Evolutionary conservation across 305 asterid species (phyloP), one percentile per base, ranked within the genome.

Genomic region (Salvia sclarea): DNA sequence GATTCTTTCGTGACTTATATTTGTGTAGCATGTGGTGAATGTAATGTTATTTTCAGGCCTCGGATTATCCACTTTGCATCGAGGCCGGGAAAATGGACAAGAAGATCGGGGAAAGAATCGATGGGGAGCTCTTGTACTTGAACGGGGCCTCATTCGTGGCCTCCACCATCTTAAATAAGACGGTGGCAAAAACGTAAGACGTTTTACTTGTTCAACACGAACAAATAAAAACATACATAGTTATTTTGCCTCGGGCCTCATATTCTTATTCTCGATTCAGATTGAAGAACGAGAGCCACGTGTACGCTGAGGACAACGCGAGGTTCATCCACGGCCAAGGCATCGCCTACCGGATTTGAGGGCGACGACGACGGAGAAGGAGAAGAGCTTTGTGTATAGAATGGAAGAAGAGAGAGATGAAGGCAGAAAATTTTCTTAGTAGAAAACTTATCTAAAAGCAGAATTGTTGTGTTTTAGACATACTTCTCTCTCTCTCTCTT

Each of bases 261-360:
- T 28, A 12, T 52, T 25, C 4, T 25, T 47, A 37, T 37, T 55
- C 0, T 10, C 30, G 25, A 18, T 56, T 47, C 74, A 93, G 98
- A 76, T 71, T 94, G 87, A 87, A 86, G 84, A 87, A 85, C 69
- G 99, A 94, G 83, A 89, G 73, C 52, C 99, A 94, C 49, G 92
- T 91, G 14, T 94, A 94, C 72, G 75, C 98, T 1, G 98, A 94
- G 86, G 92, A 91, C n/a, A 89, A 82, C 53, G 99, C 99, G 49
- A 89, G 96, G 91, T 94, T 94, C 79, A 89, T 94, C 72, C 95
- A 88, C 37, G 99, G 98, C 3, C 99, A 89, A 47, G 99, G 99
- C 6, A 80, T 91, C 12, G 95, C 90, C 4, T 84, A 77, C 64
- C 79, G 88, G 74, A 80, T 71, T 82, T 90, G 84, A 87, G 45